Evolutionary conservation across 2,329 filamentous ascomycete genomes (phyloP), one percentile per base, ranked within the genome.

Genomic region (Arachnomyces sp.): DNA sequence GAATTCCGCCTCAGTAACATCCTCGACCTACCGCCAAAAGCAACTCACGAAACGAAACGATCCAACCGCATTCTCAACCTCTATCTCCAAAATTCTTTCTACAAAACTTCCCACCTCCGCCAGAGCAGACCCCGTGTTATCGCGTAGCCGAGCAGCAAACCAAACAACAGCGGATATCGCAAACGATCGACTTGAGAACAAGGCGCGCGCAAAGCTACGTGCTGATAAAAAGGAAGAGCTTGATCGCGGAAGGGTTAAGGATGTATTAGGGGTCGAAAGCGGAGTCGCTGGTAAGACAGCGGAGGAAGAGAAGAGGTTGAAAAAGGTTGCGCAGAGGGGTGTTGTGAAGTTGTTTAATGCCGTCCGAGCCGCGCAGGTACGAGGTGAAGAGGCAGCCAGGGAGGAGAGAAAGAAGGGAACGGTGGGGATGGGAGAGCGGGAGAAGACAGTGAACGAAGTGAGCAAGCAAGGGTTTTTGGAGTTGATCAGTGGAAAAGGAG

Each of bases 311-410:
- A 83, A 81, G 67, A 72, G 78, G 48, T 62, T 96, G 56, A 79
- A 85, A 55, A 92, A 94, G 70, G 87, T 86, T 36, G 89, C 89
- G 33, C 87, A 95, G 65, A 77, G 87, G 40, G 90, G 90, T 77
- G 92, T 98, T 31, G 83, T 96, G 16, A 93, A 90, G 71, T 72
- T 98, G 43, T 98, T 98, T 67, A 95, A 96, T 62, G 92, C 92
- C 0, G 88, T 98, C 25, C 75, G 90, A 33, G 86, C 86, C 15
- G 89, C 92, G 11, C 92, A 98, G 66, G 84, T 95, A 42, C 86
- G 89, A 63, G 89, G 84, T 2, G 77, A 82, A 44, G 81, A 90
- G 63, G 84, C 87, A 4, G 81, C 84, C 12, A 60, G 56, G 57
- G 78, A 72, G 61, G 77, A 78, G 49, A 75, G 79, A 36, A 79